Conservation (phyloP, 169 alveolate genomes). For the Plasmodium inui region DNA sequence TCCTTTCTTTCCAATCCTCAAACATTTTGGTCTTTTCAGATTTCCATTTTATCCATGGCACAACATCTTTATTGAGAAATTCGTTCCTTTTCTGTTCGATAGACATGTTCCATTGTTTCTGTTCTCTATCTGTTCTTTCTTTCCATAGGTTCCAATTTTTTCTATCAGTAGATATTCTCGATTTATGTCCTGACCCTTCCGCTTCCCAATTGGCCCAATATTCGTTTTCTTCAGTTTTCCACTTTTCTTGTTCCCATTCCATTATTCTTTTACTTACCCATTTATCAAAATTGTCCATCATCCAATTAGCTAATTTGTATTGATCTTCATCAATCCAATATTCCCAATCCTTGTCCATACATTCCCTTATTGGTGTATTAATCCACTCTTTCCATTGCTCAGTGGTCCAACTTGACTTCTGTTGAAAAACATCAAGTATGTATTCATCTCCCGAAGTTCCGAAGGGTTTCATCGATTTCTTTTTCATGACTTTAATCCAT, state of each 20-base stretch:
- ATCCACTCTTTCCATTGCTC: slow-evolving; percentile 26
- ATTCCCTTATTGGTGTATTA: not conserved
- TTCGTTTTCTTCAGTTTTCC: not conserved
- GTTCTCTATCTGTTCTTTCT: slow-evolving; percentile 7
- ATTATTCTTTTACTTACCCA: not conserved
- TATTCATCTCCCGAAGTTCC: slow-evolving; percentile 1
- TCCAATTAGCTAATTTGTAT: slow-evolving; percentile 10
- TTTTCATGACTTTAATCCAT: not conserved
- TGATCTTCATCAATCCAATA: slow-evolving; percentile 4
- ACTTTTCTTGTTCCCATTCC: not conserved
- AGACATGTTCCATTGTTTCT: not conserved
- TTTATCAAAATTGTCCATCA: not conserved
- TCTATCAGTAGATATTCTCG: not conserved
- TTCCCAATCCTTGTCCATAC: slow-evolving; percentile 28
- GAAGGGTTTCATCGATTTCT: not conserved
- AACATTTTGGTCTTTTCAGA: not conserved
- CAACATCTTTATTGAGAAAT: not conserved
- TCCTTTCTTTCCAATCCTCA: not conserved
- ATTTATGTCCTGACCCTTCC: not conserved
- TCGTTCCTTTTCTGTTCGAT: not conserved
- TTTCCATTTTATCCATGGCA: slow-evolving; percentile 5
- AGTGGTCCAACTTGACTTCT: not conserved
- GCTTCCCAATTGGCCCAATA: not conserved
- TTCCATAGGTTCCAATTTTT: not conserved
- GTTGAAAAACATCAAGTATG: not conserved